These are phyloP conservation scores for Globisporangium parvum DNA, from an alignment of 352 stramenopile species.

Conservation along the genomic window DNA sequence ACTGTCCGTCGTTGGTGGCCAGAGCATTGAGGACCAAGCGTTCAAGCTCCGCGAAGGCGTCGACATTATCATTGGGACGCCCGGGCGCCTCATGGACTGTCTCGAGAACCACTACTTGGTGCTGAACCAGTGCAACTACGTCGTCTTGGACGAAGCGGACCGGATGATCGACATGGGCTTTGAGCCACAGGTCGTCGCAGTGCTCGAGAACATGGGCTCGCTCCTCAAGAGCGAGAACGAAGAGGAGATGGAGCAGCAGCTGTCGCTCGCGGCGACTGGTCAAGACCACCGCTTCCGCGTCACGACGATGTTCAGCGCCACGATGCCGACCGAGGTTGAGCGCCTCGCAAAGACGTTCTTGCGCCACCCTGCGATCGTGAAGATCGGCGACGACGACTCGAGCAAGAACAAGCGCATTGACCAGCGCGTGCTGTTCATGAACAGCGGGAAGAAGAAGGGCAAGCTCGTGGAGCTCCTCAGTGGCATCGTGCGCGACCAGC, in stretches of 20 bases:
- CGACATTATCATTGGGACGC: slow-evolving; percentile 98
- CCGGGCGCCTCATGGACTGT: slow-evolving; percentile 97
- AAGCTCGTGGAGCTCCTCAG: slow-evolving; percentile 83
- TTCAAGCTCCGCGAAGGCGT: slow-evolving; percentile 94
- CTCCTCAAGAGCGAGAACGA: slow-evolving; percentile 96
- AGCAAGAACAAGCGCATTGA: slow-evolving; percentile 98
- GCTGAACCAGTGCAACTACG: slow-evolving; percentile 99
- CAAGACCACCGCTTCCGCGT: slow-evolving; percentile 77
- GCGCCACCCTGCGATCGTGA: slow-evolving; percentile 94
- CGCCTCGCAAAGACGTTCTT: slow-evolving; percentile 96
- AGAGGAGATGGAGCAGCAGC: slow-evolving; percentile 93
- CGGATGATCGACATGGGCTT: slow-evolving; percentile 98
- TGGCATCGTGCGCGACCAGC: slow-evolving; percentile 75
- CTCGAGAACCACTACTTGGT: slow-evolving; percentile 97
- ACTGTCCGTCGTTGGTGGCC: slow-evolving; percentile 90
- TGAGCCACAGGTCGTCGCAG: slow-evolving; percentile 92
- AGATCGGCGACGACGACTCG: slow-evolving; percentile 96
- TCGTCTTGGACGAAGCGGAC: slow-evolving; percentile 99
- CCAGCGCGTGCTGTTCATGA: slow-evolving; percentile 94
- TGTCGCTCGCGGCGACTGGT: slow-evolving; percentile 42
- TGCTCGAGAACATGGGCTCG: slow-evolving; percentile 97
- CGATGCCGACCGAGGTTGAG: slow-evolving; percentile 97
- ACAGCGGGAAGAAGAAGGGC: slow-evolving; percentile 87
- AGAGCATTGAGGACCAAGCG: slow-evolving; percentile 95
- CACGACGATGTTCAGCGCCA: slow-evolving; percentile 98